Base-by-base conservation (phyloP, 495 filamentous ascomycete genomes). In the Pseudotulostoma volvatum region DNA sequence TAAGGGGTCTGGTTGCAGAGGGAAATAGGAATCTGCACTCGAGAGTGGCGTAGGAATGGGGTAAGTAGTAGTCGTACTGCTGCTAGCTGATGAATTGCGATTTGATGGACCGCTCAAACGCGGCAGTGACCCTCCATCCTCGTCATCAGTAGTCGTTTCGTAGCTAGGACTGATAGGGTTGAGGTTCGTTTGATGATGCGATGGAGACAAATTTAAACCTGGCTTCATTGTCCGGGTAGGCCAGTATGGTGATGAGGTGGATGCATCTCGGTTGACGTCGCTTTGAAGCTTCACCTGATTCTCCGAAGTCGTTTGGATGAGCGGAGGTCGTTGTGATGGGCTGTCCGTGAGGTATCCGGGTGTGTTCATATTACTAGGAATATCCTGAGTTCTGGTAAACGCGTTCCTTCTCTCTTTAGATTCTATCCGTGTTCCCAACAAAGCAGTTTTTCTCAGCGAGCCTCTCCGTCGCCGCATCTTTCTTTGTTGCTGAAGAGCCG, bases 121-220 rank as follows among this genome's bases (percentile, higher is more conserved):
- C 13, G 67, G 60, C 40, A 80, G 74, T 41, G 70, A 70, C 7
- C 81, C 55, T 7, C 69, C 56, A 34, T 92, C 84, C 36, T 92
- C 83, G 41, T 88, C 83, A 48, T 87, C 81, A 7, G 81, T 86
- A 5, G 79, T 85, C 9, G 70, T 72, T 33, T 74, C 76, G 45
- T 81, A 81, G 30, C 21, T 67, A 70, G 33, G 63, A 52, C 48
- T 51, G 44, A 32, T 44, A 47, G 45, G 44, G 44, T 37, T 40
- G 11, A 52, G 47, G 40, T 18, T 42, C 18, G 2, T 11, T 19
- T 28, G 16, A 16, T 15, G 40, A 36, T 21, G 40, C 38, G 15
- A n/a, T 28, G 23, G 11, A 11, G 23, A 14, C 34, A 28, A 25
- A 28, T 36, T 41, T 16, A 40, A 48, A 39, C 42, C 43, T 25